A percentile compares a stretch with the other conserved stretches of the same genome.
Evolutionary conservation across 495 filamentous ascomycete genomes (phyloP).

Genomic region (Trichoderma asperelloides): DNA sequence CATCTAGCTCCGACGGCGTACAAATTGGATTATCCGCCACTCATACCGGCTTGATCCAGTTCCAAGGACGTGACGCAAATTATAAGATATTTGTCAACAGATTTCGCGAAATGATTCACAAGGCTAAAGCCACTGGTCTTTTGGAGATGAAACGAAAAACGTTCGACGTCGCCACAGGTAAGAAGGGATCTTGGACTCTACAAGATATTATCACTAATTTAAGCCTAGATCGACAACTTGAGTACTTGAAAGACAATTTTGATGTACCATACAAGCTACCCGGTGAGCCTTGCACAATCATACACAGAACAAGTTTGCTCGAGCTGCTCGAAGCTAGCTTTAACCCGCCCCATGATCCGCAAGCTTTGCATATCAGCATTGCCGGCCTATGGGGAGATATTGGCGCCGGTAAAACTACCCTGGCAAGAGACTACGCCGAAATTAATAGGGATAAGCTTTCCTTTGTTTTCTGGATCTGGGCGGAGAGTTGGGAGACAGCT

Average conservation of each 20-base stretch:
- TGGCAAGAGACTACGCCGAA: slow-evolving; percentile 7
- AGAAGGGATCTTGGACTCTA: neutral
- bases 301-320: neutral
- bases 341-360: neutral
- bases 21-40: slow-evolving; percentile 1
- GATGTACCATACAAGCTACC: slow-evolving; percentile 4
- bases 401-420: slow-evolving; percentile 9
- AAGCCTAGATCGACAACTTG: neutral
- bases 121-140: neutral
- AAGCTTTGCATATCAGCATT: slow-evolving; percentile 6
- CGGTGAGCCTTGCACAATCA: neutral
- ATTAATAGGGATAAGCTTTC: neutral
- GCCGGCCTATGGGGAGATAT: neutral
- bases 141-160: neutral
- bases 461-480: slow-evolving; percentile 10
- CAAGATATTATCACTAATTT: neutral
- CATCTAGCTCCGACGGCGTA: neutral
- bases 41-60: slow-evolving; percentile 8
- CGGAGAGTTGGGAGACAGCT: slow-evolving; percentile 11
- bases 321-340: slow-evolving; percentile 1
- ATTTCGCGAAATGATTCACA: neutral
- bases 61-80: slow-evolving; percentile 4
- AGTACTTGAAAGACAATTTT: neutral
- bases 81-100: neutral
- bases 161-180: neutral